Conservation (phyloP, 2,329 filamentous ascomycete genomes). For the Calycina herbarum region DNA sequence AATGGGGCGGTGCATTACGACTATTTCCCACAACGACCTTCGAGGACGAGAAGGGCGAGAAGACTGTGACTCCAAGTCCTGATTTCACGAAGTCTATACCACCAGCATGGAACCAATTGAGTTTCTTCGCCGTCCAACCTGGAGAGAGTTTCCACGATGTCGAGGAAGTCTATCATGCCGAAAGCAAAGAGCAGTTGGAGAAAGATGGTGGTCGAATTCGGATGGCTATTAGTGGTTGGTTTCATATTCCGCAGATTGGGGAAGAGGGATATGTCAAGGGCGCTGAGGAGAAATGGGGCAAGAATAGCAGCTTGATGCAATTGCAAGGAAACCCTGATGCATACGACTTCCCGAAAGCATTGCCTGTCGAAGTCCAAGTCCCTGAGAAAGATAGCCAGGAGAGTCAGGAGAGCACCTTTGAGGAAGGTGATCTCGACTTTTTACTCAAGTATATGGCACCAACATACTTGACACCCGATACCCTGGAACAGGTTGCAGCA, state of each 20-base stretch:
- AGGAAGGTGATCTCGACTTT: slow-evolving; percentile 82
- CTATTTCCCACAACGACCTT: slow-evolving; percentile 73
- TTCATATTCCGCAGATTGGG: slow-evolving; percentile 92
- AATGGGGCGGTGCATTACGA: slow-evolving; percentile 90
- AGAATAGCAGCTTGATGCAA: slow-evolving; percentile 89
- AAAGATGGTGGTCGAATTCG: slow-evolving; percentile 76
- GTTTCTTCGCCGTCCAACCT: slow-evolving; percentile 96
- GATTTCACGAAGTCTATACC: slow-evolving; percentile 82
- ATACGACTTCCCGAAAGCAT: slow-evolving; percentile 76
- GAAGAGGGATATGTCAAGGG: slow-evolving; percentile 90
- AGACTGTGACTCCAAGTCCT: slow-evolving; percentile 77
- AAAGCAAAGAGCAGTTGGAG: slow-evolving; percentile 57
- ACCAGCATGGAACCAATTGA: slow-evolving; percentile 94
- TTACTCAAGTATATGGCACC: slow-evolving; percentile 87
- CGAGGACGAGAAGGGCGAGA: slow-evolving; percentile 67
- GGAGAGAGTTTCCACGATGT: slow-evolving; percentile 99
- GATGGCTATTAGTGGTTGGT: slow-evolving; percentile 99
- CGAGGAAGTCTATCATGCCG: slow-evolving; percentile 87
- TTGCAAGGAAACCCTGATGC: slow-evolving; percentile 87
- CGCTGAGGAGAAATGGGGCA: slow-evolving; percentile 82
- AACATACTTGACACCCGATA: slow-evolving; percentile 88
- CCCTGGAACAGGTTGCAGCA: slow-evolving; percentile 76
- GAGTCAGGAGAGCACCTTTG: slow-evolving; percentile 58
- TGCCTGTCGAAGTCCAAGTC: slow-evolving; percentile 49
- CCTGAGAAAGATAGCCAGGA: slow-evolving; percentile 19